phyloP scores from a whole-genome alignment of 2,329 filamentous ascomycete genomes.

The Pestalotiopsis sp. region DNA sequence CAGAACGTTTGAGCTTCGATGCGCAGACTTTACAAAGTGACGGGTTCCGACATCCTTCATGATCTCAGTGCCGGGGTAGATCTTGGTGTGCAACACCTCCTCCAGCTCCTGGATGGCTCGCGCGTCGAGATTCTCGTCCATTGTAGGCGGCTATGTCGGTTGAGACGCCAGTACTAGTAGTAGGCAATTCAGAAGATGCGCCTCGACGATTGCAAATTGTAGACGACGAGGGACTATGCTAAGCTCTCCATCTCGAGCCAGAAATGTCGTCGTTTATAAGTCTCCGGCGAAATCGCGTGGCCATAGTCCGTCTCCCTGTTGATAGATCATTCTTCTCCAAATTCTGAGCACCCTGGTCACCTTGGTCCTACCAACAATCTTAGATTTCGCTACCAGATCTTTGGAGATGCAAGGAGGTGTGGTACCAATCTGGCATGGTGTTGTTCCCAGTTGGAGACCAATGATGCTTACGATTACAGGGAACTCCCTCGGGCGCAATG shows the following conservation, averaged over 20 bases:
- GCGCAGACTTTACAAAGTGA: conserved; percentile 62
- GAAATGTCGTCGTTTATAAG: neutral
- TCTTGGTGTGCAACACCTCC: conserved; percentile 31
- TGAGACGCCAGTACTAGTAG: neutral
- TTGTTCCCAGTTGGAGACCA: neutral
- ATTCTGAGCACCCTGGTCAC: neutral
- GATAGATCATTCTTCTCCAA: neutral
- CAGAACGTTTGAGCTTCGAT: conserved; percentile 43
- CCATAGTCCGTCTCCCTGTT: neutral
- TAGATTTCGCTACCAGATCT: neutral
- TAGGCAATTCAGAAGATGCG: neutral
- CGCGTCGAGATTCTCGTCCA: conserved; percentile 29
- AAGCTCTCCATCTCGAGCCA: neutral
- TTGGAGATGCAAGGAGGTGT: neutral
- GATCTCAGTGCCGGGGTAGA: conserved; percentile 39
- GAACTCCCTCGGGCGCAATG: too few relatives aligned
- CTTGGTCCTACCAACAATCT: neutral
- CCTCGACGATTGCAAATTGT: neutral
- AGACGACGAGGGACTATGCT: neutral
- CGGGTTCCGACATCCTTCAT: conserved; percentile 58
- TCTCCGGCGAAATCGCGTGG: neutral
- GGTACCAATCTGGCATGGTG: neutral
- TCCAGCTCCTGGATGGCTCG: conserved; percentile 16
- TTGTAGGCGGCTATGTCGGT: neutral
- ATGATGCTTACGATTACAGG: neutral